A percentile compares a stretch with the other conserved stretches of the same genome.
Evolutionary conservation across 345 rosid species (phyloP).

Genomic region (Aegle marmelos): DNA sequence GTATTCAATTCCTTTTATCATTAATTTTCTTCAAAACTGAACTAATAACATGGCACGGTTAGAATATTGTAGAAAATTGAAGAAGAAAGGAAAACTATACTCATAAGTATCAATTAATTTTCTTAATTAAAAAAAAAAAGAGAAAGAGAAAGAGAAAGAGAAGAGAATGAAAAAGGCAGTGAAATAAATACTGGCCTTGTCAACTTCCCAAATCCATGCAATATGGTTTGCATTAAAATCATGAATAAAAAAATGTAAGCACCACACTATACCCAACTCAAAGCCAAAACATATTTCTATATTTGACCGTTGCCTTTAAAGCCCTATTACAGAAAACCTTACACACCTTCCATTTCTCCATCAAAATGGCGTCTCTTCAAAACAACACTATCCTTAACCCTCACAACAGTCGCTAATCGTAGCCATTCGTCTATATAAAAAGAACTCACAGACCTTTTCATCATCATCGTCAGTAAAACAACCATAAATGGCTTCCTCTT

Average conservation of each 20-base stretch:
- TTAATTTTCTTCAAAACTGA: too few species aligned
- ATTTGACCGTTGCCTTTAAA: neutral
- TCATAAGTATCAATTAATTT: too few species aligned
- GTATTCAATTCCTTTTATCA: too few species aligned
- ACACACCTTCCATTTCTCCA: constrained; percentile 16
- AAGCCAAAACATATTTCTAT: neutral
- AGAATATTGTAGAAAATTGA: too few species aligned
- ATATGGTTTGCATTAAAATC: neutral
- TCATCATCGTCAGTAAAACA: neutral
- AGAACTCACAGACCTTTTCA: neutral
- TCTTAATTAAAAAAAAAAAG: too few species aligned
- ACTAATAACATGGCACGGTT: too few species aligned
- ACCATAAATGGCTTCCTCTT: constrained; percentile 3
- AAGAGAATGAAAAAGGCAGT: too few species aligned
- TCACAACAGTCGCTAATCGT: neutral
- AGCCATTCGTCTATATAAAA: neutral
- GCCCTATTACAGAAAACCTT: constrained; percentile 6
- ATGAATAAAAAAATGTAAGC: neutral
- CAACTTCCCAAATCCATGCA: neutral
- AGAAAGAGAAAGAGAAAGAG: too few species aligned
- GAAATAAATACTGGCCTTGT: neutral
- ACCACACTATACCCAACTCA: neutral
- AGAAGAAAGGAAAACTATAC: too few species aligned
- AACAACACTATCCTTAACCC: neutral
- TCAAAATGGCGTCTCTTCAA: constrained; percentile 15